A percentile compares a stretch with the other conserved stretches of the same genome.
Evolutionary conservation across 352 stramenopile species (phyloP).

Genomic region (Phytophthora aleatoria): DNA sequence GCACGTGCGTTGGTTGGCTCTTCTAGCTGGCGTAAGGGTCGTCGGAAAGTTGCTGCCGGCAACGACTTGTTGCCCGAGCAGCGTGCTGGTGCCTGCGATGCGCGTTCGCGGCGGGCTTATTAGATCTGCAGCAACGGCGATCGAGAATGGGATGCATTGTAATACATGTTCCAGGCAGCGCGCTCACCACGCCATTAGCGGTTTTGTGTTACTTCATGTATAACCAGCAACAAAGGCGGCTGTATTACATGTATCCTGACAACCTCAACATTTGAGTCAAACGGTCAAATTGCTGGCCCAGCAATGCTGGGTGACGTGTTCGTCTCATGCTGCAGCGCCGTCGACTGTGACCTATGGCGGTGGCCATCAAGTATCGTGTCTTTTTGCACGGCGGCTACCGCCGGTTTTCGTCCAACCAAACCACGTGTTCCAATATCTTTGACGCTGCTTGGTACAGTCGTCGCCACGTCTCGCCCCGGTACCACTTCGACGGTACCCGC

Average conservation of each 20-base stretch:
- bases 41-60: neutral
- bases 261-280: neutral
- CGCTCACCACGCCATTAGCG: too few relatives aligned
- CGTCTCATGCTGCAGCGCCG: slow-evolving; percentile 1
- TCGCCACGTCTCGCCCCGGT: slow-evolving; percentile 3
- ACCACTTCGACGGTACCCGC: slow-evolving; percentile 1
- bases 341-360: neutral
- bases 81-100: slow-evolving; percentile 12
- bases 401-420: slow-evolving; percentile 2
- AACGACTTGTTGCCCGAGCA: slow-evolving; percentile 5
- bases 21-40: slow-evolving; percentile 10
- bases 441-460: slow-evolving; percentile 6
- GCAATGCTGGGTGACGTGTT: neutral
- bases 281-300: neutral
- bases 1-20: slow-evolving; percentile 27
- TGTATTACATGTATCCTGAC: too few relatives aligned
- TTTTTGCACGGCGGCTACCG: slow-evolving; percentile 11
- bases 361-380: slow-evolving; percentile 14
- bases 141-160: slow-evolving; percentile 5
- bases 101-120: slow-evolving; percentile 13
- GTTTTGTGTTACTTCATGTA: too few relatives aligned
- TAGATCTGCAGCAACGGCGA: neutral
- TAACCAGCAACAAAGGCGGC: too few relatives aligned
- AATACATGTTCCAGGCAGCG: too few relatives aligned
- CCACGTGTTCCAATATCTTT: slow-evolving; percentile 11